phyloP scores from a whole-genome alignment of 305 asterid genomes.

The Rubia balearica region DNA sequence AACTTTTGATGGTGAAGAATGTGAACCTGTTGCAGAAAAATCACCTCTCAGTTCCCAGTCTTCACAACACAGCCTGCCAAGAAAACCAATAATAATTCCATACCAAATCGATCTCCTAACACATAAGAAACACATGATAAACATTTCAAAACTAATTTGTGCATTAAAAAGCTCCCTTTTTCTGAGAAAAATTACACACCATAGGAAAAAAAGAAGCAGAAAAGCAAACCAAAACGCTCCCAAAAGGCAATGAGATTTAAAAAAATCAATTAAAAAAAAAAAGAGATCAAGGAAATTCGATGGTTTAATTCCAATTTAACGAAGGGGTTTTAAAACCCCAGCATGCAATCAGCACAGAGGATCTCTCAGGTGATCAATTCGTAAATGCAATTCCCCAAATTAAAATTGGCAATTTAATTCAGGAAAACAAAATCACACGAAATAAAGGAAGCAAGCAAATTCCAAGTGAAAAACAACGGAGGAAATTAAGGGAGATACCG shows the following conservation, averaged over 20 bases:
- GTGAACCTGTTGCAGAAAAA: constrained; percentile 5
- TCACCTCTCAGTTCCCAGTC: constrained; percentile 2
- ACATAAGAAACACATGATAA: constrained; percentile 20
- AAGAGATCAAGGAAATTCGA: constrained; percentile 26
- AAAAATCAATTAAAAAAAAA: constrained; percentile 18
- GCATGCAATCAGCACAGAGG: constrained; percentile 25
- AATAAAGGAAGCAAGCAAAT: constrained; percentile 10
- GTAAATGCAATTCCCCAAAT: constrained; percentile 35
- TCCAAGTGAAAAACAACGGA: background rate
- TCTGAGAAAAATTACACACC: background rate
- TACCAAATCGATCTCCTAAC: constrained; percentile 2
- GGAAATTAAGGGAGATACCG: constrained; percentile 6
- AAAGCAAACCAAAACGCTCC: background rate
- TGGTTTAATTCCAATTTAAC: constrained; percentile 37
- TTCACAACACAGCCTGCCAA: constrained; percentile 17
- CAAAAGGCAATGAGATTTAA: constrained; percentile 12
- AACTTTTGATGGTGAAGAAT: constrained; percentile 16
- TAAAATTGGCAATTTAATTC: constrained; percentile 24
- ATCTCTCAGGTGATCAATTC: constrained; percentile 29
- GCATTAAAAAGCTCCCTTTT: constrained; percentile 10
- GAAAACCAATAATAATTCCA: background rate
- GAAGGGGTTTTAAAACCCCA: constrained; percentile 27
- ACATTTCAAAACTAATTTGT: constrained; percentile 21
- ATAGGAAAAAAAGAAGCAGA: background rate
- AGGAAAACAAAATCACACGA: constrained; percentile 1